A percentile compares a stretch with the other conserved stretches of the same genome.
Conservation (phyloP, 108 stramenopile species). For the Pseudonitzschia delicatissima region DNA sequence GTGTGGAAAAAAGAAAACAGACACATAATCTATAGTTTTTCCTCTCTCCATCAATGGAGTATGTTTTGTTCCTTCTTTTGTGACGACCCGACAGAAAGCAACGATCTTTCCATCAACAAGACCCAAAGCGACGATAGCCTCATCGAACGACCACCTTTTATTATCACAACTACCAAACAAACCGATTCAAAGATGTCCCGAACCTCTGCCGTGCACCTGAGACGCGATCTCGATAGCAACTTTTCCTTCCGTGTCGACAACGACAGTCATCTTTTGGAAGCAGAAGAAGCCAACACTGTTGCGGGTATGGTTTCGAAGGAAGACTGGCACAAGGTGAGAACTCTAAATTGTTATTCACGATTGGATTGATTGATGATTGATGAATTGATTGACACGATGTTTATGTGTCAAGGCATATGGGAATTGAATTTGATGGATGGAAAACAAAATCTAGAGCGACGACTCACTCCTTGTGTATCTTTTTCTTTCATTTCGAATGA, state of each 20-base stretch:
- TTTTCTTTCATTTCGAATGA: neutral
- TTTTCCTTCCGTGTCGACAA: conserved; percentile 6
- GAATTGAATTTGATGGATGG: neutral
- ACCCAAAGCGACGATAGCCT: too few species aligned
- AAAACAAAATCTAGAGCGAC: neutral
- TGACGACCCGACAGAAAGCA: too few species aligned
- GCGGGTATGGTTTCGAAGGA: conserved; percentile 19
- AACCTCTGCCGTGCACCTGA: neutral
- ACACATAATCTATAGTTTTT: too few species aligned
- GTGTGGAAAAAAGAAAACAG: too few species aligned
- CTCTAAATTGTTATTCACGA: too few species aligned
- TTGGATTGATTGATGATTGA: too few species aligned
- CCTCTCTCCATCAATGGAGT: too few species aligned
- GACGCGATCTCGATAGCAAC: neutral
- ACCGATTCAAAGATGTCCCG: neutral
- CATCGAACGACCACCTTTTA: too few species aligned
- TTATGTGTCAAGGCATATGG: too few species aligned
- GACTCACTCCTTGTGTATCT: neutral
- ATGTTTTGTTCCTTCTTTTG: too few species aligned
- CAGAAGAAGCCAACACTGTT: conserved; percentile 3
- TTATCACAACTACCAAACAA: neutral
- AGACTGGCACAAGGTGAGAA: conserved; percentile 28
- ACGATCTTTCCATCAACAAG: too few species aligned
- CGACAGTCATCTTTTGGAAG: neutral
- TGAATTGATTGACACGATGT: too few species aligned